Evolutionary conservation across 306 rosid genomes (phyloP).

Genomic region (Myrica gale): DNA sequence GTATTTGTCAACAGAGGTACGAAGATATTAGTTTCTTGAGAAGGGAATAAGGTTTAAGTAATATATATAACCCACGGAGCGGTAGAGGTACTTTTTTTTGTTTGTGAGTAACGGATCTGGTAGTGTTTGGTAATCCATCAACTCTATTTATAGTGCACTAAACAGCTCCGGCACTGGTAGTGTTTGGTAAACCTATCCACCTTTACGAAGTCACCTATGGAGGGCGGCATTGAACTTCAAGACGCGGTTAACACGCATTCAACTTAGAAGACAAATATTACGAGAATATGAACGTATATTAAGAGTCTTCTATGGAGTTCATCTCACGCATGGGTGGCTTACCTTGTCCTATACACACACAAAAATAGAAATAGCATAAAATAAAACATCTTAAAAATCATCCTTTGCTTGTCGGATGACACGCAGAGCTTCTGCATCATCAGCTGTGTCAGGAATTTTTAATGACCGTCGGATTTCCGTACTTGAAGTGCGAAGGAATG

Average conservation of each 20-base stretch:
- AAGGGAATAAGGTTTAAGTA: no score
- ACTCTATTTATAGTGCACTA: no score
- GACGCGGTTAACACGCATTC: no score
- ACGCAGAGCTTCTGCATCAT: constrained; percentile 69
- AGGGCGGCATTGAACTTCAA: no score
- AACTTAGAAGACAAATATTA: constrained; percentile 1
- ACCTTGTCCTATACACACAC: constrained; percentile 43
- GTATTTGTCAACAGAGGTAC: not conserved
- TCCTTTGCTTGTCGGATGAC: constrained; percentile 77
- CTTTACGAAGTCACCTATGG: no score
- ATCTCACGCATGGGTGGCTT: constrained; percentile 10
- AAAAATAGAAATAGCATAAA: not conserved
- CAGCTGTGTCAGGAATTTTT: constrained; percentile 53
- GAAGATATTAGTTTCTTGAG: not conserved
- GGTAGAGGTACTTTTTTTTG: no score
- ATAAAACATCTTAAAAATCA: constrained; percentile 42
- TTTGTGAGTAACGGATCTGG: no score
- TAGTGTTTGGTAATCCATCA: no score
- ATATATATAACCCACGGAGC: no score
- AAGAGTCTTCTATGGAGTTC: constrained; percentile 21
- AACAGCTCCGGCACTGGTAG: no score
- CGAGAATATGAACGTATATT: constrained; percentile 14
- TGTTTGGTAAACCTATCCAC: no score
- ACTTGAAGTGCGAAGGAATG: constrained; percentile 81
- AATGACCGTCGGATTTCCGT: constrained; percentile 60